Base-by-base conservation (phyloP, 2,329 filamentous ascomycete genomes). In the Magnaporthiopsis poae region DNA sequence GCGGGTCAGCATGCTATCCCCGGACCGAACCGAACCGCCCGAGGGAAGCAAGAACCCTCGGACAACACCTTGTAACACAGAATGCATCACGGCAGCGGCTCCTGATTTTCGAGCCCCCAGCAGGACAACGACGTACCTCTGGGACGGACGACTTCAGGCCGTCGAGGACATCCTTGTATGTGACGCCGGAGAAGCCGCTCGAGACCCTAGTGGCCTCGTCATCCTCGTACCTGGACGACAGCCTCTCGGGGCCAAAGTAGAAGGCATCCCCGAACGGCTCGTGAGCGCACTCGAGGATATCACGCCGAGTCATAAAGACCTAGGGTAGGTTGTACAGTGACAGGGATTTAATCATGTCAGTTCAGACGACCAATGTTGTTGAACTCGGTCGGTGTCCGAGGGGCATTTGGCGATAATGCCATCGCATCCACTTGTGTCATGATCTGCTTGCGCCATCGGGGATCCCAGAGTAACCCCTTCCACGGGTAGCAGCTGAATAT, bases 181-280 rank as follows among this genome's bases (percentile, higher is more conserved):
- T 95, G 71, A 85, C 87, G 64, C 88, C 76, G 61, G 82, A 78
- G 72, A 90, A 91, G 66, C 90, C 90, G 70, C 86, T 90, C 72
- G 84, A 78, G 66, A 80, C 73, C 67, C 87, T 81, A 46, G 78
- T 77, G 60, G 78, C 77, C 65, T 77, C 77, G 70, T 96, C 90
- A 61, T 89, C 76, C 73, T 88, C 88, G 75, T 91, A 99, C 72
- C 95, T 87, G 65, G 85, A 80, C 73, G 90, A 88, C 71, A 98
- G 83, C 71, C 91, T 86, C 80, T 99, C 95, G 8, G 94, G 93
- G 65, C 95, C 94, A 75, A 90, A 98, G 80, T 98, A 98, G 76
- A 94, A 98, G 68, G 93, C 90, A 79, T 98, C 95, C 66, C 94
- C 94, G 78, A 98, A 98, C 5, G 95, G 95, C 80, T 99, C 95